Conservation (phyloP, 1,139 yeast species). For the Blastobotrys indianensis region DNA sequence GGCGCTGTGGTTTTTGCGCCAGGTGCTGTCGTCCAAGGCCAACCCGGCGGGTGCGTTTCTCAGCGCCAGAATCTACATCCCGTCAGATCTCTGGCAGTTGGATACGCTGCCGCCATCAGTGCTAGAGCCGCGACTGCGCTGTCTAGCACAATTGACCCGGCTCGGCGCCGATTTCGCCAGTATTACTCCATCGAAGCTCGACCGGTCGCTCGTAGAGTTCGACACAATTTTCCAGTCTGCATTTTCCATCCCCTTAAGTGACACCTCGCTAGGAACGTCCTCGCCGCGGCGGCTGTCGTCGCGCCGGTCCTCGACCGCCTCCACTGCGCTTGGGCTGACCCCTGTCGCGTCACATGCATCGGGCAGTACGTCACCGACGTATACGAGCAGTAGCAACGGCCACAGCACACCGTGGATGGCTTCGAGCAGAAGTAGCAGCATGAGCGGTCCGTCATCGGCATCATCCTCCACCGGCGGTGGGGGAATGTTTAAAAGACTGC, state of each 20-base stretch:
- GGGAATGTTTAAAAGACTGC: constrained; percentile 13
- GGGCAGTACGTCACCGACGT: background rate
- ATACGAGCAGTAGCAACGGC: background rate
- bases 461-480: background rate
- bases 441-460: constrained; percentile 4
- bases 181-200: constrained; percentile 6
- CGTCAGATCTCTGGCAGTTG: constrained; percentile 21
- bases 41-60: constrained; percentile 22
- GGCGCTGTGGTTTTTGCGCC: constrained; percentile 24
- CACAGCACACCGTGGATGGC: background rate
- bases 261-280: background rate
- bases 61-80: constrained; percentile 19
- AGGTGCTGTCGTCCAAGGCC: constrained; percentile 20
- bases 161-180: constrained; percentile 16
- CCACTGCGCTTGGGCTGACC: background rate
- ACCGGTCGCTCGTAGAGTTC: constrained; percentile 10
- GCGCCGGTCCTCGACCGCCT: background rate
- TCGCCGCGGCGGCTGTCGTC: background rate
- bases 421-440: constrained; percentile 4
- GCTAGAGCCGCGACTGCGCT: constrained; percentile 20
- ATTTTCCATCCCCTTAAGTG: constrained; percentile 15
- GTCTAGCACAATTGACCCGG: constrained; percentile 19
- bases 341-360: background rate
- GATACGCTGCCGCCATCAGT: constrained; percentile 17
- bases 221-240: constrained; percentile 21